phyloP scores from a whole-genome alignment of 345 rosid genomes.

The Fremontodendron californicum region DNA sequence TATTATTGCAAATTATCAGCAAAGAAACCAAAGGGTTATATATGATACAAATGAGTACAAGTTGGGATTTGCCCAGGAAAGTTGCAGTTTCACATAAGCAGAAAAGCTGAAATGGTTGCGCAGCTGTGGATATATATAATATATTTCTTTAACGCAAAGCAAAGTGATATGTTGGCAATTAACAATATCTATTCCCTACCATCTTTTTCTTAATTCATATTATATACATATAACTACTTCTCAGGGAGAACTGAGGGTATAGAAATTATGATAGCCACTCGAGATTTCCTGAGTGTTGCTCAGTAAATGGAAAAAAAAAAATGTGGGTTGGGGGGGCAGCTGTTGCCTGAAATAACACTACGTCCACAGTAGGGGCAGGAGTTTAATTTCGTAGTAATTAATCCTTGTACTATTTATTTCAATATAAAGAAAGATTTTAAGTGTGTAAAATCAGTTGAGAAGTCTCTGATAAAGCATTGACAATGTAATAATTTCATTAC shows the following conservation, averaged over 20 bases:
- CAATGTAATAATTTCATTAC: background rate
- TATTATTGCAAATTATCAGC: conserved; percentile 79
- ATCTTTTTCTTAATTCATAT: background rate
- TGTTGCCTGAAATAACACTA: background rate
- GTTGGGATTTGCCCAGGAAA: conserved; percentile 73
- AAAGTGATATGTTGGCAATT: conserved; percentile 18
- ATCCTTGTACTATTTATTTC: conserved; percentile 12
- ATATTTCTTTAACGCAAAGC: conserved; percentile 13
- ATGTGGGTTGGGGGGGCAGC: background rate
- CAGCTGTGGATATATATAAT: conserved; percentile 8
- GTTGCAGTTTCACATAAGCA: conserved; percentile 53
- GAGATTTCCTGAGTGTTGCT: background rate
- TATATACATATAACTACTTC: conserved; percentile 3
- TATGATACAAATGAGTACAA: conserved; percentile 65
- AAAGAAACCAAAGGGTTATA: conserved; percentile 77
- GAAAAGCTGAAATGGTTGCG: background rate
- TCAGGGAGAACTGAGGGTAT: conserved; percentile 5
- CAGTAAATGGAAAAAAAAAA: background rate
- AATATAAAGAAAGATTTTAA: background rate
- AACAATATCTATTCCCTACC: background rate
- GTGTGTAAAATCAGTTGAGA: conserved; percentile 6
- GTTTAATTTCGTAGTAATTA: background rate
- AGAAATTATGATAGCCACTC: conserved; percentile 4
- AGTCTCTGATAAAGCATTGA: background rate
- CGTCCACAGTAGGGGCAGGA: conserved; percentile 3